These are phyloP conservation scores for Aspergillus phoenicis DNA, from an alignment of 2,329 filamentous ascomycete genomes.

Conservation along the genomic window DNA sequence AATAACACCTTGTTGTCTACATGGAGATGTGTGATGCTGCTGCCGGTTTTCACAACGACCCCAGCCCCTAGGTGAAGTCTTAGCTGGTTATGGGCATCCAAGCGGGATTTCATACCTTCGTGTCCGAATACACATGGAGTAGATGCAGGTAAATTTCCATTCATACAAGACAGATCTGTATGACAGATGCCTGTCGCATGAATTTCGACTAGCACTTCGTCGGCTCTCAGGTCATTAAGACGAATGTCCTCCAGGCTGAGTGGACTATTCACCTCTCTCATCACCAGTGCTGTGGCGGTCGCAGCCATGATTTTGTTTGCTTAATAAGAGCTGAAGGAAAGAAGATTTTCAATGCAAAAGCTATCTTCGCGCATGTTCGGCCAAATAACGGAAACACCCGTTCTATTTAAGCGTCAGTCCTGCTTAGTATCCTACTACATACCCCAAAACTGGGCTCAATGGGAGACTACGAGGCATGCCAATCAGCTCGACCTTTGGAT, in stretches of 20 bases:
- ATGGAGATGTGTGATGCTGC: conserved; percentile 45
- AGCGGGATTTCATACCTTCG: conserved; percentile 18
- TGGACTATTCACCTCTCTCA: conserved; percentile 10
- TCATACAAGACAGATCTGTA: conserved; percentile 36
- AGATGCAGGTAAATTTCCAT: conserved; percentile 17
- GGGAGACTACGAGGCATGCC: not conserved
- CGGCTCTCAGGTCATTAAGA: conserved; percentile 6
- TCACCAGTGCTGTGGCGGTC: conserved; percentile 9
- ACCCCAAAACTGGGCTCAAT: not conserved
- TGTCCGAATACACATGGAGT: conserved; percentile 24
- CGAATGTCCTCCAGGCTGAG: conserved; percentile 9
- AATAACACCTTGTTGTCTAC: conserved; percentile 49
- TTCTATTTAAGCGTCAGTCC: not conserved
- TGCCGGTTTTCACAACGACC: conserved; percentile 50
- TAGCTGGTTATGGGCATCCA: not conserved
- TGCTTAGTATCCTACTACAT: not conserved
- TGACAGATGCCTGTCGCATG: conserved; percentile 40
- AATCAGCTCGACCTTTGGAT: not conserved
- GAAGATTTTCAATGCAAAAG: not conserved
- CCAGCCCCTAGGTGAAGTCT: conserved; percentile 46
- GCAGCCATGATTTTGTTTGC: conserved; percentile 3
- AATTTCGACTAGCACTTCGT: conserved; percentile 38
- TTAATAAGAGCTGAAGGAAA: not conserved
- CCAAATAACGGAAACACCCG: not conserved
- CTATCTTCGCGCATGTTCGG: not conserved